phyloP scores from a whole-genome alignment of 176 grass and related monocot species.

The Tillandsia leiboldiana region DNA sequence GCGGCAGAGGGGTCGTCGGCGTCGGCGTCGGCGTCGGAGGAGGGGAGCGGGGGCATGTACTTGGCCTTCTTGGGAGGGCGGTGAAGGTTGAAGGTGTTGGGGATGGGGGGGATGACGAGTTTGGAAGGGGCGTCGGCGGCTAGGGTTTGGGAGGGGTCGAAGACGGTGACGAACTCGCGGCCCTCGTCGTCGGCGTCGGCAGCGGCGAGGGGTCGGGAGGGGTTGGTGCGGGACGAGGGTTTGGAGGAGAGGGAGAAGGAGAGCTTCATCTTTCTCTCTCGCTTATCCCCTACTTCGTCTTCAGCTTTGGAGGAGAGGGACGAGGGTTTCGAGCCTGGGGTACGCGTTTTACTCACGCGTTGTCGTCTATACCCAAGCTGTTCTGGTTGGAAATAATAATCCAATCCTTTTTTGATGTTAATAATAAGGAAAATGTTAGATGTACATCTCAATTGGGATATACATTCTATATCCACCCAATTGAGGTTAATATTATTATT shows the following conservation, averaged over 20 bases:
- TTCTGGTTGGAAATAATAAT: too few species aligned
- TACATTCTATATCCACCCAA: too few species aligned
- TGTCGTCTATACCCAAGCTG: too few species aligned
- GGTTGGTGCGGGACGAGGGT: slow-evolving; percentile 11
- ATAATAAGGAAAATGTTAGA: too few species aligned
- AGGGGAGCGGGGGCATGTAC: slow-evolving; percentile 59
- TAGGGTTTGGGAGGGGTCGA: slow-evolving; percentile 68
- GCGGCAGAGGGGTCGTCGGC: slow-evolving; percentile 25
- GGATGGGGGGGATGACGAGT: slow-evolving; percentile 65
- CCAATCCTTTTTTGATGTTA: too few species aligned
- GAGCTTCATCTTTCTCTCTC: slow-evolving; percentile 47
- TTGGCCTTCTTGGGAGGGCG: slow-evolving; percentile 36
- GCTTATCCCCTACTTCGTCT: background rate
- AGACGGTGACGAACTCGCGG: slow-evolving; percentile 67
- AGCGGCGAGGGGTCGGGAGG: background rate
- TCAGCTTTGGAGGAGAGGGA: background rate
- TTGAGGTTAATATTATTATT: too few species aligned
- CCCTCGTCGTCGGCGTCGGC: background rate
- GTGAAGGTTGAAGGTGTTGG: slow-evolving; percentile 52
- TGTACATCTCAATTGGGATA: too few species aligned
- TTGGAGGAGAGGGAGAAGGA: slow-evolving; percentile 66
- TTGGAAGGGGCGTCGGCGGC: slow-evolving; percentile 5
- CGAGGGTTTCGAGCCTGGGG: background rate
- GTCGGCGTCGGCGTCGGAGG: slow-evolving; percentile 67
- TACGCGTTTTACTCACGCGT: too few species aligned